A percentile compares a stretch with the other conserved stretches of the same genome.
Conservation (phyloP, 2,329 filamentous ascomycete genomes). For the Aspergillus fumigatiaffinis region DNA sequence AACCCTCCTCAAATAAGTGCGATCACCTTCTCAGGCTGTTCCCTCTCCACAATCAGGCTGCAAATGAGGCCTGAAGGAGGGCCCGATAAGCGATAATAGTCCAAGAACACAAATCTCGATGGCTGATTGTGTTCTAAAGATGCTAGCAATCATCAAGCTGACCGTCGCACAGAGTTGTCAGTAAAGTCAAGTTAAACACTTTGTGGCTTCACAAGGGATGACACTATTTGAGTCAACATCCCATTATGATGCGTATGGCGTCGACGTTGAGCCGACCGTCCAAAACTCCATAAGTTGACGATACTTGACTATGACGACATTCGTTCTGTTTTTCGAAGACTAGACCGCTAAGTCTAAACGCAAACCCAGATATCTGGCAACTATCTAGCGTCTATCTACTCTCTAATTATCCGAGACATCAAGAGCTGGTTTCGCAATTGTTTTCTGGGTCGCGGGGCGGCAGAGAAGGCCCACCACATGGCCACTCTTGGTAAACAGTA, state of each 20-base stretch:
- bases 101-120: not conserved
- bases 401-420: too few relatives aligned
- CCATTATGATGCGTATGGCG: not conserved
- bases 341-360: not conserved
- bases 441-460: slow-evolving; percentile 8
- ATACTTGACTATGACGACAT: not conserved
- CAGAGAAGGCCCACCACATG: slow-evolving; percentile 2
- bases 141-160: not conserved
- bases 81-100: not conserved
- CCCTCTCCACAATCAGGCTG: not conserved
- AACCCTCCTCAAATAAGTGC: not conserved
- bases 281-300: not conserved
- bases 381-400: too few relatives aligned
- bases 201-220: not conserved
- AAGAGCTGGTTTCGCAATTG: too few relatives aligned
- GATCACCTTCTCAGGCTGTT: not conserved
- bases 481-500: slow-evolving; percentile 1
- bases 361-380: too few relatives aligned
- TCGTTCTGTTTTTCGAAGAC: not conserved
- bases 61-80: not conserved
- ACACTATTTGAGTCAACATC: not conserved
- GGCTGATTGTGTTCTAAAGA: too few relatives aligned
- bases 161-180: not conserved
- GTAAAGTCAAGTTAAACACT: not conserved
- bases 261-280: too few relatives aligned